These are phyloP conservation scores for Ilex paraguariensis DNA, from an alignment of 305 asterid species.

Conservation along the genomic window DNA sequence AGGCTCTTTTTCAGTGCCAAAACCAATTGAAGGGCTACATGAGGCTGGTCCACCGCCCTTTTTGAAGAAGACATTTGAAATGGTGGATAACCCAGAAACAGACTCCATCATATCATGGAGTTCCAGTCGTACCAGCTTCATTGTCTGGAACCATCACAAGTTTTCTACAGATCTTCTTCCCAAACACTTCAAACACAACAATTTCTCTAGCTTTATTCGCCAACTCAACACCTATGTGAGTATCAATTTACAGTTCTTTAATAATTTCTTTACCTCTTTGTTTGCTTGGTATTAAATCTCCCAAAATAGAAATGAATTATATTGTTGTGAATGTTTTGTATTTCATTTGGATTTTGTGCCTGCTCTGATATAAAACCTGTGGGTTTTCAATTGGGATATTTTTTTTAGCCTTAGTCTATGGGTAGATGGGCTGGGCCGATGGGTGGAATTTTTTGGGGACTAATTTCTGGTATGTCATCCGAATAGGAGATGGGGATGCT, in stretches of 20 bases:
- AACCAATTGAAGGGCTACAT: constrained; percentile 40
- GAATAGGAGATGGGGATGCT: too few species aligned
- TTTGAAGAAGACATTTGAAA: constrained; percentile 70
- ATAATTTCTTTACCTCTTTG: neutral
- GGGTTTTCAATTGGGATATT: too few species aligned
- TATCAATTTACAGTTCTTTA: neutral
- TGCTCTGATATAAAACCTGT: too few species aligned
- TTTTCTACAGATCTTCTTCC: constrained; percentile 67
- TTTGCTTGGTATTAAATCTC: neutral
- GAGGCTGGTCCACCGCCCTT: constrained; percentile 68
- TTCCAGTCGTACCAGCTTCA: constrained; percentile 32
- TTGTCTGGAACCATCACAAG: constrained; percentile 70
- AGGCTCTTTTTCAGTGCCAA: constrained; percentile 17
- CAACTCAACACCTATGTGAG: constrained; percentile 89
- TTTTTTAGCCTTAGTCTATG: too few species aligned
- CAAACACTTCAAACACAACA: constrained; percentile 72
- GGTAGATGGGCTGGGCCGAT: too few species aligned
- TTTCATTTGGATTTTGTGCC: too few species aligned
- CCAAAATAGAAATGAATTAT: too few species aligned
- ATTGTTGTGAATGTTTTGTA: too few species aligned
- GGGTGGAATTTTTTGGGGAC: too few species aligned
- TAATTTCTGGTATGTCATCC: too few species aligned
- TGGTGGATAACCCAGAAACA: constrained; percentile 72
- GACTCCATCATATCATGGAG: constrained; percentile 72
- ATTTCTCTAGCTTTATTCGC: constrained; percentile 83